These are phyloP conservation scores for Thelephora terrestris DNA, from an alignment of 1,284 basidiomycete genomes.

Conservation along the genomic window DNA sequence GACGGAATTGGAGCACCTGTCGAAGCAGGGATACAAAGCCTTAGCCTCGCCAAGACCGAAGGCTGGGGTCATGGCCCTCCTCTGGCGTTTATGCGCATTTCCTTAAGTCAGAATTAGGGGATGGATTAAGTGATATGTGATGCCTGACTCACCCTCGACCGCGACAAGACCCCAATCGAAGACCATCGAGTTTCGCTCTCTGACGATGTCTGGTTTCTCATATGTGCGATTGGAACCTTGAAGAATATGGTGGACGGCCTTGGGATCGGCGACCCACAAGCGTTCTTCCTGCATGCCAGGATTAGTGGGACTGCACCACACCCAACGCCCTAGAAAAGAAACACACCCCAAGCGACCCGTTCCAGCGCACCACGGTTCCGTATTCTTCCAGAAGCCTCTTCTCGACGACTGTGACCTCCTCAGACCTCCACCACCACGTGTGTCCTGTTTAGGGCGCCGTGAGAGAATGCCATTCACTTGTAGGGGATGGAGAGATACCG, in stretches of 20 bases:
- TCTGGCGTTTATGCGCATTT: slow-evolving; percentile 32
- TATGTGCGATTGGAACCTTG: slow-evolving; percentile 29
- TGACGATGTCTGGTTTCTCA: slow-evolving; percentile 25
- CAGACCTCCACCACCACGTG: too few relatives aligned
- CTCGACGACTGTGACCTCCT: too few relatives aligned
- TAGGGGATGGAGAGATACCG: too few relatives aligned
- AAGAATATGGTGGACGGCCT: slow-evolving; percentile 32
- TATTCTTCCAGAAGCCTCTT: neutral
- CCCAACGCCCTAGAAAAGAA: neutral
- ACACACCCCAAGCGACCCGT: neutral
- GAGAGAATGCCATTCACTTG: too few relatives aligned
- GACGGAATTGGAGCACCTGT: slow-evolving; percentile 29
- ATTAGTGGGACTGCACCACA: neutral
- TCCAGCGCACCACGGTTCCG: neutral
- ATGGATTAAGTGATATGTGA: neutral
- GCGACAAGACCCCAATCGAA: slow-evolving; percentile 26
- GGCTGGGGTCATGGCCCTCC: slow-evolving; percentile 33
- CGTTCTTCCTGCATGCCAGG: slow-evolving; percentile 18
- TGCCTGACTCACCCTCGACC: slow-evolving; percentile 29
- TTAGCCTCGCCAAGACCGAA: slow-evolving; percentile 37
- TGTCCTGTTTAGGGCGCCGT: too few relatives aligned
- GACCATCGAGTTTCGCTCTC: slow-evolving; percentile 20
- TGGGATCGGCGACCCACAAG: slow-evolving; percentile 28
- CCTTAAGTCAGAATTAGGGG: slow-evolving; percentile 19
- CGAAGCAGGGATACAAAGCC: slow-evolving; percentile 39